phyloP scores from a whole-genome alignment of 768 basidiomycete genomes.

The Leucogyrophana mollusca region DNA sequence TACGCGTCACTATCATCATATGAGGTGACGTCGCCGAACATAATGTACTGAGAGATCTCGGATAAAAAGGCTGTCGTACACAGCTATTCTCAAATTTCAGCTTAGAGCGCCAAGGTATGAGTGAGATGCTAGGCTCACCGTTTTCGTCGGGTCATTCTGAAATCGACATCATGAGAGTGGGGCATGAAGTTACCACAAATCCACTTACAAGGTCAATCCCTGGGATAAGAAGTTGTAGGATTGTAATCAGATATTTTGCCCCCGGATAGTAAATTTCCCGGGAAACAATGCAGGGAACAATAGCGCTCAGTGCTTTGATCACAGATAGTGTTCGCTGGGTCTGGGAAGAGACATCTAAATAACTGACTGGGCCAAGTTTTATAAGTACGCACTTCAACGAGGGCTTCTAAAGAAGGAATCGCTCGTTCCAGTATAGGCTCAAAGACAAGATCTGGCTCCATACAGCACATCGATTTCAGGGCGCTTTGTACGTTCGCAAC shows the following conservation, averaged over 20 bases:
- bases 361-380: background rate
- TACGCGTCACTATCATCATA: conserved; percentile 22
- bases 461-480: conserved; percentile 76
- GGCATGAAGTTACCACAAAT: background rate
- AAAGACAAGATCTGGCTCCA: conserved; percentile 86
- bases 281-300: conserved; percentile 80
- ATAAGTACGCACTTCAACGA: conserved; percentile 64
- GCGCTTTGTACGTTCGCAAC: conserved; percentile 76
- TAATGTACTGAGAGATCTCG: conserved; percentile 73
- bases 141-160: conserved; percentile 79
- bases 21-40: conserved; percentile 62
- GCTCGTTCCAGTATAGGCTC: conserved; percentile 81
- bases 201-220: conserved; percentile 78
- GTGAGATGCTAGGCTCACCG: conserved; percentile 39
- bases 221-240: conserved; percentile 79
- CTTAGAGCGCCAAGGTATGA: background rate
- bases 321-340: conserved; percentile 84
- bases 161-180: background rate
- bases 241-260: conserved; percentile 76
- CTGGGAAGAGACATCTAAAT: conserved; percentile 33
- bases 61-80: conserved; percentile 76
- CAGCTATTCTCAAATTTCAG: conserved; percentile 42
- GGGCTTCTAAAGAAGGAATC: conserved; percentile 80
- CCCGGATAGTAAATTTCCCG: conserved; percentile 78
- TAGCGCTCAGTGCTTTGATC: conserved; percentile 79